A percentile compares a stretch with the other conserved stretches of the same genome.
These are phyloP conservation scores for Vaccinium myrtillus DNA, from an alignment of 148 eudicot genomes.

Conservation along the genomic window DNA sequence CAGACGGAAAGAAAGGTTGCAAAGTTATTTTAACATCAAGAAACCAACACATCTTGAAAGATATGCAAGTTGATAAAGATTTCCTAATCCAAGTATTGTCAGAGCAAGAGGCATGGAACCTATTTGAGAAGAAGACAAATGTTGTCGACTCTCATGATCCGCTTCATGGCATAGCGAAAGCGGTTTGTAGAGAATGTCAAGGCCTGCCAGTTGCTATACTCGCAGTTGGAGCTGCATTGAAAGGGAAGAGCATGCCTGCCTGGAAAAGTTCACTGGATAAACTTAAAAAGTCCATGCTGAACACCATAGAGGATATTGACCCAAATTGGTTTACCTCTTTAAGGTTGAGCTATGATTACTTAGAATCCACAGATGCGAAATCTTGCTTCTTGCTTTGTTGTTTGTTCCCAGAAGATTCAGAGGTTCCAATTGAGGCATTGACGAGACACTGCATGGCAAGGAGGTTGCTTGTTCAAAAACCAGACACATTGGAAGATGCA, in stretches of 20 bases:
- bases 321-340: conserved; percentile 3
- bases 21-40: conserved; percentile 24
- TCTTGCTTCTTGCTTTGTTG: neutral
- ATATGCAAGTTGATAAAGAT: neutral
- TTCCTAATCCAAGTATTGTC: neutral
- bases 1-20: neutral
- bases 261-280: conserved; percentile 18
- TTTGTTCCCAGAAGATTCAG: conserved; percentile 16
- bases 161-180: neutral
- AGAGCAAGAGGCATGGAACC: neutral
- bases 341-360: conserved; percentile 5
- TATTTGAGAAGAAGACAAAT: conserved; percentile 1
- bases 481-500: neutral
- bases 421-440: conserved; percentile 13
- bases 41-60: neutral
- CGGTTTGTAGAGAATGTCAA: conserved; percentile 16
- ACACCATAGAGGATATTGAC: neutral
- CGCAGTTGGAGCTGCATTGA: conserved; percentile 20
- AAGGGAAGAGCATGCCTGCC: neutral
- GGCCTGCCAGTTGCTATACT: conserved; percentile 21
- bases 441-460: conserved; percentile 7
- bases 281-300: neutral
- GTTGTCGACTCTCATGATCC: neutral
- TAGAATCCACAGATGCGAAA: neutral
- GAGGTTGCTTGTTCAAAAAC: neutral